phyloP scores from a whole-genome alignment of 805 yeast species.

The Jamesozyma hellenica region DNA sequence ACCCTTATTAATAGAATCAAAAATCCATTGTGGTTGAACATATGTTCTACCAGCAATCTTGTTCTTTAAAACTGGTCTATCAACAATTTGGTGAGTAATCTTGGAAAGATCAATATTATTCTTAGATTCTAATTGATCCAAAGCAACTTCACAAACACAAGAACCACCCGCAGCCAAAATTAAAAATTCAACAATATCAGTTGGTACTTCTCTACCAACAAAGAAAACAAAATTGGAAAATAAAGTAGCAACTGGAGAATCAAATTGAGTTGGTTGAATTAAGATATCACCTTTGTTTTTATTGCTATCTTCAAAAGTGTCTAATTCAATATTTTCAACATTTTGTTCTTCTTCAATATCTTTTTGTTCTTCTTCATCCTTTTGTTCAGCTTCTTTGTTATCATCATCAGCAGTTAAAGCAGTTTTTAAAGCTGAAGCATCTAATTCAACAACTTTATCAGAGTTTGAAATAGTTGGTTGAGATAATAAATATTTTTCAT shows the following conservation, averaged over 20 bases:
- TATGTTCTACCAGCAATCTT: slow-evolving; percentile 88
- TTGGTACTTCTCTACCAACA: slow-evolving; percentile 91
- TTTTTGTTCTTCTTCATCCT: slow-evolving; percentile 29
- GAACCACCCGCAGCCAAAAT: slow-evolving; percentile 80
- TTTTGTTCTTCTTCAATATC: slow-evolving; percentile 31
- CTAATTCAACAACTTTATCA: slow-evolving; percentile 28
- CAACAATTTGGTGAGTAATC: slow-evolving; percentile 89
- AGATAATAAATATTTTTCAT: slow-evolving; percentile 23
- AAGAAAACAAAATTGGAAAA: slow-evolving; percentile 71
- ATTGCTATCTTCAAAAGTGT: slow-evolving; percentile 56
- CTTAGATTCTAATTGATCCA: slow-evolving; percentile 54
- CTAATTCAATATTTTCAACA: slow-evolving; percentile 46
- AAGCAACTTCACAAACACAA: slow-evolving; percentile 73
- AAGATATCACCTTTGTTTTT: slow-evolving; percentile 59
- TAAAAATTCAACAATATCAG: slow-evolving; percentile 82
- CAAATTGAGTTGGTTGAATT: slow-evolving; percentile 56
- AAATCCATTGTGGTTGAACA: slow-evolving; percentile 96
- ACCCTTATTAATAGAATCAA: slow-evolving; percentile 78
- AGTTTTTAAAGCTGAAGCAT: slow-evolving; percentile 43
- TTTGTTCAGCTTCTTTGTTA: slow-evolving; percentile 31
- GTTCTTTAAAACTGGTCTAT: slow-evolving; percentile 70
- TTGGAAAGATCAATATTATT: slow-evolving; percentile 47
- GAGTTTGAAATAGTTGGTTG: slow-evolving; percentile 6
- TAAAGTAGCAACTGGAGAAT: slow-evolving; percentile 51
- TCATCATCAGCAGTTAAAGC: slow-evolving; percentile 36